Evolutionary conservation across 2,329 filamentous ascomycete species (phyloP).

Genomic region (Xenoacremonium recifei): DNA sequence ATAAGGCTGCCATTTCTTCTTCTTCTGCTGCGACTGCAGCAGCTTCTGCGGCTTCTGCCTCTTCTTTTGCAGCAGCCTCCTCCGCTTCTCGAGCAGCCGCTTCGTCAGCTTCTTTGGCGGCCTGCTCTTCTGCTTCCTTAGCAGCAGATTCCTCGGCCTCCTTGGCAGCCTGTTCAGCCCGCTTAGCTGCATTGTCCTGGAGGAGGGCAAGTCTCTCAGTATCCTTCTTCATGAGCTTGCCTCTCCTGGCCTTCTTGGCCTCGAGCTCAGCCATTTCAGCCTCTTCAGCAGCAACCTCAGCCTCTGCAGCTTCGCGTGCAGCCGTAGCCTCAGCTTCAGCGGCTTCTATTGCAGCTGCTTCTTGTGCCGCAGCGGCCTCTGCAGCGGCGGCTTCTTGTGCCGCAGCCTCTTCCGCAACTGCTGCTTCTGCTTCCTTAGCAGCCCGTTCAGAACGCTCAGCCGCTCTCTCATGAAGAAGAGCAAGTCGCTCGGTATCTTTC

Average conservation of each 20-base stretch:
- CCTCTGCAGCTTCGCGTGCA: not conserved
- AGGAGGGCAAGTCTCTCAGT: conserved; percentile 42
- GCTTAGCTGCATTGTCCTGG: conserved; percentile 30
- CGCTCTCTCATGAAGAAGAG: not conserved
- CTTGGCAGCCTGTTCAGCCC: conserved; percentile 34
- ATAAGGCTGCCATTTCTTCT: conserved; percentile 22
- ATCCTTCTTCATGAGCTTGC: conserved; percentile 44
- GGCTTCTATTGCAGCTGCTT: not conserved
- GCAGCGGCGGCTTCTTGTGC: conserved; percentile 8
- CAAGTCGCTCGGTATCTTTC: conserved; percentile 18
- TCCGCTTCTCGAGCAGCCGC: conserved; percentile 23
- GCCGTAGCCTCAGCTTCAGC: not conserved
- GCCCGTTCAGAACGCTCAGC: conserved; percentile 15
- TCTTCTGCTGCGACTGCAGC: conserved; percentile 20
- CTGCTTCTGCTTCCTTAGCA: conserved; percentile 15
- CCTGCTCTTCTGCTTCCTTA: conserved; percentile 7
- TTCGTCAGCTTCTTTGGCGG: conserved; percentile 3
- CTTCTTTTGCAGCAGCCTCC: conserved; percentile 5
- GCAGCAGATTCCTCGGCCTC: conserved; percentile 12
- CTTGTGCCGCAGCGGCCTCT: conserved; percentile 4
- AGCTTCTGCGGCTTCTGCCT: conserved; percentile 26
- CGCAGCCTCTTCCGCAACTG: conserved; percentile 12
- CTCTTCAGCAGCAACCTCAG: not conserved
- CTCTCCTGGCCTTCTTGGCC: conserved; percentile 50
- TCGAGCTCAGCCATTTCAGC: not conserved